These are phyloP conservation scores for Fusarium tanahbumbuense DNA, from an alignment of 2,329 filamentous ascomycete genomes.

Conservation along the genomic window DNA sequence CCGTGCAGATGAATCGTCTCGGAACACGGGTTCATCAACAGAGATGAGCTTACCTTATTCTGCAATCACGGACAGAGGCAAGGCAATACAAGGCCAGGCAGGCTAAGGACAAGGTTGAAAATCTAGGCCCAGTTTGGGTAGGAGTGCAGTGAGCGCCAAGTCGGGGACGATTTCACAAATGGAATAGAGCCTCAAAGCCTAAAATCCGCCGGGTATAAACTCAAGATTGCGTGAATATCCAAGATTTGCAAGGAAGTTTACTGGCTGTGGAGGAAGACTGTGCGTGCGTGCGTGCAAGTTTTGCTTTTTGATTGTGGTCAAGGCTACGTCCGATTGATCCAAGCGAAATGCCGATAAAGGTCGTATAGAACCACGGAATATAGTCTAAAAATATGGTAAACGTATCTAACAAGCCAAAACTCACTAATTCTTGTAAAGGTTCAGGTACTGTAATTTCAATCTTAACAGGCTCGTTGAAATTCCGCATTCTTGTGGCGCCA, in stretches of 20 bases:
- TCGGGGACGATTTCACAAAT: conserved; percentile 39
- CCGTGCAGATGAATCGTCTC: conserved; percentile 16
- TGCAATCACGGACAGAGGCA: conserved; percentile 21
- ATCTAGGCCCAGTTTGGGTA: conserved; percentile 32
- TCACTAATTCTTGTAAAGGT: background rate
- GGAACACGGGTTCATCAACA: background rate
- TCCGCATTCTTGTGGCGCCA: background rate
- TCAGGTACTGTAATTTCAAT: background rate
- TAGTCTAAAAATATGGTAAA: background rate
- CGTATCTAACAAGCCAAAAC: background rate
- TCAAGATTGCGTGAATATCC: conserved; percentile 32
- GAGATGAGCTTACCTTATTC: conserved; percentile 7
- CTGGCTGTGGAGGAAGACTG: conserved; percentile 5
- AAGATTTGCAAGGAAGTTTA: conserved; percentile 23
- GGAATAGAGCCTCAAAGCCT: conserved; percentile 38
- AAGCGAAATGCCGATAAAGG: background rate
- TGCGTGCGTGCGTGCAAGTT: conserved; percentile 9
- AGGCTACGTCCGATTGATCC: background rate
- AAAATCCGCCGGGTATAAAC: conserved; percentile 29
- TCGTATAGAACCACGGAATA: background rate
- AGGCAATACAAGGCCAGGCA: background rate
- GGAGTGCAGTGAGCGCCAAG: conserved; percentile 37
- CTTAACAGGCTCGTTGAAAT: background rate
- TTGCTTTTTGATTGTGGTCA: conserved; percentile 16
- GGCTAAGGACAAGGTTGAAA: conserved; percentile 32